Percentiles rank a stretch among this genome's conserved stretches.
Conservation (phyloP, 768 basidiomycete genomes). For the Psilocybe subaeruginosa region DNA sequence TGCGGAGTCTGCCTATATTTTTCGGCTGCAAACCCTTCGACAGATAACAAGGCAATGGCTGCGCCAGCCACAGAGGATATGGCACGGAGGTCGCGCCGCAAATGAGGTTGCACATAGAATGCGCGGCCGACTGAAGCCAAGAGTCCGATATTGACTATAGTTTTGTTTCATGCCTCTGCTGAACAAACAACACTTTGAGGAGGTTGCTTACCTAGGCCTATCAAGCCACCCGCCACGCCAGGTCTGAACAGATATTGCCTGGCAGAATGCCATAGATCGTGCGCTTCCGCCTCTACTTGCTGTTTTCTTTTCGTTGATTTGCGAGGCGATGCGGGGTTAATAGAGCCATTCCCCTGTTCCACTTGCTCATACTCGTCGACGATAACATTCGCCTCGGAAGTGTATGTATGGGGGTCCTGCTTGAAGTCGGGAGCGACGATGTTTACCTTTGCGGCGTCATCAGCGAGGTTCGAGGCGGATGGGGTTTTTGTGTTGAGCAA, state of each 20-base stretch:
- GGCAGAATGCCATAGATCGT: conserved; percentile 52
- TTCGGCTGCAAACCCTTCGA: conserved; percentile 67
- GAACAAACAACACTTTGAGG: background rate
- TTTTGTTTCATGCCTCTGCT: background rate
- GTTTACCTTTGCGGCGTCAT: conserved; percentile 58
- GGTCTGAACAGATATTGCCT: conserved; percentile 64
- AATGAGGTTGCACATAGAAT: conserved; percentile 62
- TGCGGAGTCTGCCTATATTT: conserved; percentile 59
- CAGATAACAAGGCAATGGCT: conserved; percentile 57
- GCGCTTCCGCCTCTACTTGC: conserved; percentile 52
- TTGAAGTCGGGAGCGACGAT: conserved; percentile 55
- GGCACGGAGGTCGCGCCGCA: conserved; percentile 58
- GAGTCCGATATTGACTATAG: conserved; percentile 71
- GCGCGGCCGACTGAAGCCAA: conserved; percentile 62
- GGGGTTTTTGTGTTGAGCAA: conserved; percentile 58
- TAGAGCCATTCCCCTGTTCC: background rate
- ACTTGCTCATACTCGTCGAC: background rate
- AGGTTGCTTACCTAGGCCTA: conserved; percentile 61
- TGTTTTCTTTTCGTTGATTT: conserved; percentile 38
- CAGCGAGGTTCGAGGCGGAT: conserved; percentile 38
- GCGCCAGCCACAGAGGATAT: conserved; percentile 57
- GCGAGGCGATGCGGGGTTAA: conserved; percentile 4
- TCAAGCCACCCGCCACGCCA: conserved; percentile 69
- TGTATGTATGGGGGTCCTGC: conserved; percentile 43
- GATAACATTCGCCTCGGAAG: conserved; percentile 22